Base-by-base conservation (phyloP, 257 asterid genomes). In the Asclepias syriaca region DNA sequence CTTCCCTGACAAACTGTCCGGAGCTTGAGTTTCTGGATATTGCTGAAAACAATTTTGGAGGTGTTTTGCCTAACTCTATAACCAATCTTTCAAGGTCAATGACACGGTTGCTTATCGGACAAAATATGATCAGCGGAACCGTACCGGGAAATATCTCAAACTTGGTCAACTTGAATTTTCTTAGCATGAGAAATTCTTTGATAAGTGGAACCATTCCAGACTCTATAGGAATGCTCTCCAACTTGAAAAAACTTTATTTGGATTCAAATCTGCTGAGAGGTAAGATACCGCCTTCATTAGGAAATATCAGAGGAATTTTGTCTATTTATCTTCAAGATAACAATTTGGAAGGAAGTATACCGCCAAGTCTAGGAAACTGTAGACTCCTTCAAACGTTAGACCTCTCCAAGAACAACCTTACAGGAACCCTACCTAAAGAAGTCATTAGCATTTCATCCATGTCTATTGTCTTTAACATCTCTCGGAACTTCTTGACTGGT, bases 341-440 rank as follows among this genome's bases (percentile, higher is more conserved):
- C 79, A 80, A 19, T 63, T 75, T 84, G 40, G 84, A 78, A 75
- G 87, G 88, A 66, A 77, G 61, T 34, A 84, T 84, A 73, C 90
- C 88, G 3, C 43, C 77, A 57, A 69, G 76, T 75, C 75, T 86
- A 34, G 80, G 80, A 45, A 86, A 78, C 32, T 81, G 81, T 49
- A 74, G 18, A 27, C 71, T 72, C 74, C 75, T 87, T 75, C 81
- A 78, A 61, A 63, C 66, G 64, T 49, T 82, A 55, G 76, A 46
- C 32, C 51, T 84, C 24, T 59, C 82, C 6, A 79, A 71, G 34
- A 87, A 87, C 77, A 84, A 75, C 51, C 82, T 87, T 18, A 75
- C 64, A 4, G 87, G 91, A 43, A 53, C 22, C 18, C 43, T 87
- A 70, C 86, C 87, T 13, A 74, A 43, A 29, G 85, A 87, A 69